These are phyloP conservation scores for Quambalaria eucalypti DNA, from an alignment of 1,284 basidiomycete genomes.

Conservation along the genomic window DNA sequence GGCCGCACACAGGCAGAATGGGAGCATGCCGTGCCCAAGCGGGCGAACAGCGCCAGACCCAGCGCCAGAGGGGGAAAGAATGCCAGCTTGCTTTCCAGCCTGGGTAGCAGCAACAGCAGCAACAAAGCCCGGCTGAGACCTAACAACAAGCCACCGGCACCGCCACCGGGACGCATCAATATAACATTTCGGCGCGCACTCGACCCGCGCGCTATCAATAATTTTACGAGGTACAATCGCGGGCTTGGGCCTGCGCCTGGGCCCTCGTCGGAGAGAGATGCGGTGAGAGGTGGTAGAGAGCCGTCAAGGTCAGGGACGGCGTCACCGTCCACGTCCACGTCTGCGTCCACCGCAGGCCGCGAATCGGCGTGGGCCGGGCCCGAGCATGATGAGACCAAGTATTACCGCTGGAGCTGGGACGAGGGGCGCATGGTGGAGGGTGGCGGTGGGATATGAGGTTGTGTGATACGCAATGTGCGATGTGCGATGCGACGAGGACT, in stretches of 20 bases:
- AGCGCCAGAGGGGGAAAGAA: background rate
- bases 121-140: constrained; percentile 9
- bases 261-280: background rate
- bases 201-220: constrained; percentile 44
- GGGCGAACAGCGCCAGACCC: too few species aligned
- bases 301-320: too few species aligned
- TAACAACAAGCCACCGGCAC: too few species aligned
- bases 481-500: too few species aligned
- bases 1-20: constrained; percentile 47
- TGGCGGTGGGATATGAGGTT: constrained; percentile 3
- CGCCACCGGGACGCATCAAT: constrained; percentile 47
- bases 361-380: too few species aligned
- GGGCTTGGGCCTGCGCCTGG: constrained; percentile 2
- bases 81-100: too few species aligned
- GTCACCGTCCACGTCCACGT: too few species aligned
- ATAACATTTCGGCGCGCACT: constrained; percentile 48
- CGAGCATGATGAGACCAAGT: constrained; percentile 1
- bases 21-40: constrained; percentile 48
- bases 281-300: too few species aligned
- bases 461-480: too few species aligned
- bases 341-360: too few species aligned
- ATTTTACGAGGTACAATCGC: constrained; percentile 20
- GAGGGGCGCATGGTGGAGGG: constrained; percentile 2
- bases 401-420: constrained; percentile 1
- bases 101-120: too few species aligned